phyloP scores from a whole-genome alignment of 495 filamentous ascomycete genomes.

The Hypoxylon fuscum region DNA sequence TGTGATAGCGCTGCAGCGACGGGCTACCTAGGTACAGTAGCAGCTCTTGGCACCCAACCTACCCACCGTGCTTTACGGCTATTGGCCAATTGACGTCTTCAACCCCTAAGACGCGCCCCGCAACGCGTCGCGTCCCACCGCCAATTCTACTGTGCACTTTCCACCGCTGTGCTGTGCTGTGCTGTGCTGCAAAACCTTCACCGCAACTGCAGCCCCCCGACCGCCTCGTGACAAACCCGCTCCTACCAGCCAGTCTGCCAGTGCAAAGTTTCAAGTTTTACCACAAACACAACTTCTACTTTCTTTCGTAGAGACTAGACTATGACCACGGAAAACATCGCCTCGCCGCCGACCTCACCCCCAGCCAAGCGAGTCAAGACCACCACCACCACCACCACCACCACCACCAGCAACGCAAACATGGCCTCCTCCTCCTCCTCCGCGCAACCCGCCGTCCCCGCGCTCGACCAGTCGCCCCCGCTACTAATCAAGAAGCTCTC shows the following conservation, averaged over 20 bases:
- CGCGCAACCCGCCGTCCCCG: constrained; percentile 48
- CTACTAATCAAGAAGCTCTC: constrained; percentile 89
- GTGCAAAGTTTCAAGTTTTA: neutral
- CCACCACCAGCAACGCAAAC: constrained; percentile 16
- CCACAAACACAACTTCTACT: constrained; percentile 1
- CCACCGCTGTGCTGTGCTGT: too few relatives aligned
- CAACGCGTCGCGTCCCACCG: constrained; percentile 43
- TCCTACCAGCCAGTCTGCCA: neutral
- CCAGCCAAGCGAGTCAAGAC: constrained; percentile 61
- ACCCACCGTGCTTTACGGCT: too few relatives aligned
- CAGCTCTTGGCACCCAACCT: too few relatives aligned
- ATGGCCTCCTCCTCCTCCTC: constrained; percentile 24
- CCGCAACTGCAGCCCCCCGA: constrained; percentile 29
- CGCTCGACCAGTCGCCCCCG: constrained; percentile 55
- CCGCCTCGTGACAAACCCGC: neutral
- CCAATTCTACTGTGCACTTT: constrained; percentile 31
- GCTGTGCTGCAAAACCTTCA: constrained; percentile 20
- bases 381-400: constrained; percentile 19
- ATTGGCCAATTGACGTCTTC: constrained; percentile 34
- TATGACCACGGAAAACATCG: constrained; percentile 65
- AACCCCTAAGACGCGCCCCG: constrained; percentile 9
- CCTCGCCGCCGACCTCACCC: constrained; percentile 54
- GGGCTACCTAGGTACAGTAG: too few relatives aligned
- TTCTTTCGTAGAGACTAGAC: constrained; percentile 28
- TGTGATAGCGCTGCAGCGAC: too few relatives aligned